phyloP scores from a whole-genome alignment of 768 basidiomycete genomes.

The Boletus tomentosulus region DNA sequence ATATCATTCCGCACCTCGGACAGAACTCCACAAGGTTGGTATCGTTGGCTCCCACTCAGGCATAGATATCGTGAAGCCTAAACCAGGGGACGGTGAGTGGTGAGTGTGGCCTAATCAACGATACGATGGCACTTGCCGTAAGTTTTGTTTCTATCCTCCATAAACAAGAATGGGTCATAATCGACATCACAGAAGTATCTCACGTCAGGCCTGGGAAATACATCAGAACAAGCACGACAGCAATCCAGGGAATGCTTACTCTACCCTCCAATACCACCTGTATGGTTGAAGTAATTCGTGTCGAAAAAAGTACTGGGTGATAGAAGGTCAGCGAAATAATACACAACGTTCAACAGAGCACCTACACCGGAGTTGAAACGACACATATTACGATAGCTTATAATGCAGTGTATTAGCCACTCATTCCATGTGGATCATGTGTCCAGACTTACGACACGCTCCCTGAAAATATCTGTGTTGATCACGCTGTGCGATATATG shows the following conservation, averaged over 20 bases:
- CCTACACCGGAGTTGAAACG: slow-evolving; percentile 67
- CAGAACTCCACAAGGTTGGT: slow-evolving; percentile 56
- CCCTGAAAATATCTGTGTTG: slow-evolving; percentile 24
- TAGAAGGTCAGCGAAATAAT: slow-evolving; percentile 6
- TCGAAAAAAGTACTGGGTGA: slow-evolving; percentile 47
- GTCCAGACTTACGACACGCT: slow-evolving; percentile 39
- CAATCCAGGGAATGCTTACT: slow-evolving; percentile 32
- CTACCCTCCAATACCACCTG: slow-evolving; percentile 62
- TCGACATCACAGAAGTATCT: slow-evolving; percentile 54
- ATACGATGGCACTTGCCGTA: slow-evolving; percentile 37
- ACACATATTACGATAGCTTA: slow-evolving; percentile 74
- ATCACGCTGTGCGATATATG: not conserved
- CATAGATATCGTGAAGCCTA: slow-evolving; percentile 61
- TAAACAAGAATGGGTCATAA: slow-evolving; percentile 49
- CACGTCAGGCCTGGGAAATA: slow-evolving; percentile 38
- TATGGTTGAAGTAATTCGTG: slow-evolving; percentile 51
- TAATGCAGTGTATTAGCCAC: not conserved
- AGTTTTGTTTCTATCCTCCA: slow-evolving; percentile 49
- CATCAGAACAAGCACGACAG: not conserved
- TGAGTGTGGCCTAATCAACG: not conserved
- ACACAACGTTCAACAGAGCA: not conserved
- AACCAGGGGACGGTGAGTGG: not conserved
- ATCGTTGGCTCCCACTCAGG: slow-evolving; percentile 65
- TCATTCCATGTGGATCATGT: not conserved
- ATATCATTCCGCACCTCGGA: slow-evolving; percentile 44